Conservation (phyloP, 208 protist species). For the Crithidia expoeki region DNA sequence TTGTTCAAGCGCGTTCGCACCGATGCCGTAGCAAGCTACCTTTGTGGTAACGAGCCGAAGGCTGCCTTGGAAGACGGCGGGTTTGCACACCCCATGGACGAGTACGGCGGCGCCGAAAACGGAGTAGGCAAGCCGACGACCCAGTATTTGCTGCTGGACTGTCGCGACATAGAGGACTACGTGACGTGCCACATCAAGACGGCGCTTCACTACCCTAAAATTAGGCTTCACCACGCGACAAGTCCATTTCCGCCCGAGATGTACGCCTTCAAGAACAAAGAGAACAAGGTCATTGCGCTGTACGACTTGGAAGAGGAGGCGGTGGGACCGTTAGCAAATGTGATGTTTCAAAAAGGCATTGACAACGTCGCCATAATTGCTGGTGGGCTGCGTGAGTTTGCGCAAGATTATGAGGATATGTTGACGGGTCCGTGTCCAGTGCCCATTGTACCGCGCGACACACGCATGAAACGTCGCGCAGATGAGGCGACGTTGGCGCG, state of each 20-base stretch:
- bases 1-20: slow-evolving; percentile 74
- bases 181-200: slow-evolving; percentile 77
- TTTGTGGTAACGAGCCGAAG: slow-evolving; percentile 38
- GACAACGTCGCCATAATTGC: slow-evolving; percentile 87
- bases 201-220: slow-evolving; percentile 83
- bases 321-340: slow-evolving; percentile 56
- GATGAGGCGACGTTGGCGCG: slow-evolving; percentile 67
- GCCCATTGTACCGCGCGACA: slow-evolving; percentile 70
- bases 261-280: slow-evolving; percentile 90
- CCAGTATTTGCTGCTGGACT: slow-evolving; percentile 83
- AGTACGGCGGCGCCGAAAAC: slow-evolving; percentile 55
- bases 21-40: slow-evolving; percentile 45
- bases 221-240: slow-evolving; percentile 73
- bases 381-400: slow-evolving; percentile 85
- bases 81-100: slow-evolving; percentile 85
- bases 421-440: slow-evolving; percentile 66
- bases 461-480: slow-evolving; percentile 68
- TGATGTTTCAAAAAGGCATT: slow-evolving; percentile 86
- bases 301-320: slow-evolving; percentile 89
- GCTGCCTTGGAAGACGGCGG: slow-evolving; percentile 61
- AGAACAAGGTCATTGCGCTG: slow-evolving; percentile 79
- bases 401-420: slow-evolving; percentile 68
- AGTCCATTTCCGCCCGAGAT: slow-evolving; percentile 86
- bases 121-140: slow-evolving; percentile 12
- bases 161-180: slow-evolving; percentile 77